Evolutionary conservation across 768 basidiomycete genomes (phyloP), one percentile per base, ranked within the genome.

Genomic region (Rhizopogon sp.): DNA sequence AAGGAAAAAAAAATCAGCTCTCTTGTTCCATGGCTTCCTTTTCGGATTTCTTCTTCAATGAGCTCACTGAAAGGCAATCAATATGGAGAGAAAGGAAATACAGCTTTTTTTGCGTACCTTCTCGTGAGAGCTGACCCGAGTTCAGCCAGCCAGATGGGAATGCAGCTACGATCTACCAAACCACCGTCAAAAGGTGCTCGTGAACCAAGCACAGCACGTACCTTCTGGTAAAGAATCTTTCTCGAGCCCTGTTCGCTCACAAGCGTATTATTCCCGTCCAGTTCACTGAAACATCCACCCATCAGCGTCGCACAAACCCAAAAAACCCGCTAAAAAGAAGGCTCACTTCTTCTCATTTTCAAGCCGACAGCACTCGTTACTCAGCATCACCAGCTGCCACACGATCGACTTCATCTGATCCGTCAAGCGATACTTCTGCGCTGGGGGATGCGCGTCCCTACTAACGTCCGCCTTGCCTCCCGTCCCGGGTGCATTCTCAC

Each of bases 101-200:
- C 3, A 13, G n/a, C 2, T 25, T 25, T 25, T 25, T 25, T 39
- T 28, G 69, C 85, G 37, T 50, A 91, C 90, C 88, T 76, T 93
- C 91, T 63, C 91, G 79, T 35, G 89, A 91, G 56, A 93, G 89
- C 67, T 90, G 88, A 3, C 90, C 88, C 3, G 88, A 90, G 29
- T 85, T 83, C 74, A 93, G 83, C 91, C 91, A 93, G 11, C 88
- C 88, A 0, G 84, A 76, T 0, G 90, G 91, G 69, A 90, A 93
- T 1, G 82, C 83, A n/a, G 78, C 79, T 0, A 92, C 86, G 55
- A 93, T 90, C 84, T 85, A 35, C 2, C 25, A 20, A 31, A 46
- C 17, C 8, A 10, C 25, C 25, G 25, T 25, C 25, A 25, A 25
- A 4, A 5, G 25, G 25, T 25, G 25, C 25, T 25, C 25, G 25